These are phyloP conservation scores for Selaginella tamariscina DNA, from an alignment of 75 land plant species.

Conservation along the genomic window DNA sequence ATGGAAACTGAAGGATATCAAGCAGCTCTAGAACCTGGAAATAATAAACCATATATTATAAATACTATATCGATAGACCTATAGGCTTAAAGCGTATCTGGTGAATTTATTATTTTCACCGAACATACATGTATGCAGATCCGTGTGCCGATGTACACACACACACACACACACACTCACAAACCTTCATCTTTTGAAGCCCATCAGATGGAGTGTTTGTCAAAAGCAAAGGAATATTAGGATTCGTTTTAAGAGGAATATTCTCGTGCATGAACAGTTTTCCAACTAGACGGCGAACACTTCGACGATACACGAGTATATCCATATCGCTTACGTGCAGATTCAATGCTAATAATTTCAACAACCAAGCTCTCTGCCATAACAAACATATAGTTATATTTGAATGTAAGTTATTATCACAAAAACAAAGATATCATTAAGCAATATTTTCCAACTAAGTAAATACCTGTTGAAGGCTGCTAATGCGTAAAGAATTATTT, in stretches of 20 bases:
- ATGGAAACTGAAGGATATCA: constrained; percentile 63
- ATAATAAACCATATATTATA: too few relatives aligned
- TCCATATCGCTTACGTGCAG: constrained; percentile 70
- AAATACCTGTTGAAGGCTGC: constrained; percentile 83
- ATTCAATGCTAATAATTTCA: constrained; percentile 78
- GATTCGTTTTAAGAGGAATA: constrained; percentile 14
- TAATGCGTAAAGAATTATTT: constrained; percentile 63
- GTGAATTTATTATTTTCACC: too few relatives aligned
- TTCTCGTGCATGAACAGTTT: constrained; percentile 42
- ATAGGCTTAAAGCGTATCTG: too few relatives aligned
- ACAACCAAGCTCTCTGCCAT: constrained; percentile 88
- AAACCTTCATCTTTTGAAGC: constrained; percentile 34
- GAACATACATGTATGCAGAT: too few relatives aligned
- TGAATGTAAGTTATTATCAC: too few relatives aligned
- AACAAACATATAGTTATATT: background rate
- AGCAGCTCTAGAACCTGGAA: constrained; percentile 74
- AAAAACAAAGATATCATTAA: too few relatives aligned
- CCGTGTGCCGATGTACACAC: background rate
- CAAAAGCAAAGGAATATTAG: constrained; percentile 1
- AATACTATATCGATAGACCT: too few relatives aligned
- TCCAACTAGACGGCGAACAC: constrained; percentile 50
- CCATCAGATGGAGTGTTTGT: constrained; percentile 10
- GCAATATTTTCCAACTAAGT: background rate
- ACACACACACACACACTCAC: background rate
- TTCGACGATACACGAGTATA: constrained; percentile 42